Conservation (phyloP, 2,329 filamentous ascomycete species). For the Grosmannia serpens region DNA sequence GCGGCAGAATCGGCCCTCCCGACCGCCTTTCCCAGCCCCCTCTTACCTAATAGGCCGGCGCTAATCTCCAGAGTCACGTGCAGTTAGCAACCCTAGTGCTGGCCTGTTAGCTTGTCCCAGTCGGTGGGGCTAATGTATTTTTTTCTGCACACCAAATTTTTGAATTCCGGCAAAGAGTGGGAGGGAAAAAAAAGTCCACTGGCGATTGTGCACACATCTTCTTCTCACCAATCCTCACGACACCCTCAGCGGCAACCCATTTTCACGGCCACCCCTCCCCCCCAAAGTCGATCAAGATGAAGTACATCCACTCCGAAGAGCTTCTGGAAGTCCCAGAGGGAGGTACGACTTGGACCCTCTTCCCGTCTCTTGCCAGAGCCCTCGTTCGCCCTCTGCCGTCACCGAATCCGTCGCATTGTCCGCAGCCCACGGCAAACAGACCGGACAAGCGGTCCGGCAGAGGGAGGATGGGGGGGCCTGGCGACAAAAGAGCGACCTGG, state of each 20-base stretch:
- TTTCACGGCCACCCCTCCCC: constrained; percentile 29
- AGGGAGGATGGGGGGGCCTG: not conserved
- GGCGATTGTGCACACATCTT: not conserved
- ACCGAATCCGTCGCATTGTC: not conserved
- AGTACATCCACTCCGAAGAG: constrained; percentile 99
- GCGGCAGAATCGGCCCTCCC: not conserved
- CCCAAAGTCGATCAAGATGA: constrained; percentile 68
- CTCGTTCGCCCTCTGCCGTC: not conserved
- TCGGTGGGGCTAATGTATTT: not conserved
- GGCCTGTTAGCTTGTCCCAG: not conserved
- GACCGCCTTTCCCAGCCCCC: constrained; percentile 1
- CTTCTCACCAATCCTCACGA: constrained; percentile 10
- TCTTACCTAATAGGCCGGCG: not conserved
- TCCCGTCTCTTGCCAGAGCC: not conserved
- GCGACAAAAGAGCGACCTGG: not conserved
- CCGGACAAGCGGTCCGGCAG: not conserved
- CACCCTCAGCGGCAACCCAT: constrained; percentile 1
- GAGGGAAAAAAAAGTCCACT: constrained; percentile 5
- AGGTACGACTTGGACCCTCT: constrained; percentile 44
- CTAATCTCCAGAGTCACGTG: not conserved
- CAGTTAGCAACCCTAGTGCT: not conserved
- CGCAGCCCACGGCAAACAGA: not conserved
- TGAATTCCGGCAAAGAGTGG: constrained; percentile 2
- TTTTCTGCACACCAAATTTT: constrained; percentile 9
- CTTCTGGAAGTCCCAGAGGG: constrained; percentile 89